Evolutionary conservation across 1,284 basidiomycete species (phyloP).

Genomic region (Cutaneotrichosporon curvatum): DNA sequence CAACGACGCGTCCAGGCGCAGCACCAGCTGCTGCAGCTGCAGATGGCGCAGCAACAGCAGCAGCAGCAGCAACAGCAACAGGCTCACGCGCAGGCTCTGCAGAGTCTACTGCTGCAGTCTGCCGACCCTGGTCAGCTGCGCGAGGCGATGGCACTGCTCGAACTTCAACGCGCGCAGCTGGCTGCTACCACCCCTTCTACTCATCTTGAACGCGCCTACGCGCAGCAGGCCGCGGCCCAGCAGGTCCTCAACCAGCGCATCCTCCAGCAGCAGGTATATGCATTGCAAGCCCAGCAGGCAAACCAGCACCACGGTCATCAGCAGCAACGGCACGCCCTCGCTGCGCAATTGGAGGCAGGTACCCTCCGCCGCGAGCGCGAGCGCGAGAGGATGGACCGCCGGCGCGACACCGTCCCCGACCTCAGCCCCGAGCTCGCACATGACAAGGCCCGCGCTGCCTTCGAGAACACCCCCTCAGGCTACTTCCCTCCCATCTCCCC

Average conservation of each 20-base stretch:
- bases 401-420: slow-evolving; percentile 3
- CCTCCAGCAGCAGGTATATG: slow-evolving; percentile 14
- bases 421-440: slow-evolving; percentile 19
- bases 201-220: slow-evolving; percentile 6
- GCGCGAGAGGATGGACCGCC: slow-evolving; percentile 12
- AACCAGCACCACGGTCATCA: slow-evolving; percentile 16
- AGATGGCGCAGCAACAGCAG: slow-evolving; percentile 9
- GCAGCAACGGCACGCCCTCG: slow-evolving; percentile 19
- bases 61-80: slow-evolving; percentile 10
- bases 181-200: slow-evolving; percentile 7
- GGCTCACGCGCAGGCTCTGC: slow-evolving; percentile 7
- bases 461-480: slow-evolving; percentile 21
- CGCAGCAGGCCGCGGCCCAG: slow-evolving; percentile 13
- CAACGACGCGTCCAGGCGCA: slow-evolving; percentile 14
- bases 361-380: slow-evolving; percentile 16
- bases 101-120: slow-evolving; percentile 17
- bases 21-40: slow-evolving; percentile 13
- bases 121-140: slow-evolving; percentile 19
- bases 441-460: slow-evolving; percentile 19
- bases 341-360: slow-evolving; percentile 26
- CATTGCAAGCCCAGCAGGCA: slow-evolving; percentile 13
- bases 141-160: slow-evolving; percentile 23
- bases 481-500: slow-evolving; percentile 14
- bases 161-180: slow-evolving; percentile 22
- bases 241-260: slow-evolving; percentile 17